These are phyloP conservation scores for Ramalina peruviana DNA, from an alignment of 495 filamentous ascomycete species.

Conservation along the genomic window DNA sequence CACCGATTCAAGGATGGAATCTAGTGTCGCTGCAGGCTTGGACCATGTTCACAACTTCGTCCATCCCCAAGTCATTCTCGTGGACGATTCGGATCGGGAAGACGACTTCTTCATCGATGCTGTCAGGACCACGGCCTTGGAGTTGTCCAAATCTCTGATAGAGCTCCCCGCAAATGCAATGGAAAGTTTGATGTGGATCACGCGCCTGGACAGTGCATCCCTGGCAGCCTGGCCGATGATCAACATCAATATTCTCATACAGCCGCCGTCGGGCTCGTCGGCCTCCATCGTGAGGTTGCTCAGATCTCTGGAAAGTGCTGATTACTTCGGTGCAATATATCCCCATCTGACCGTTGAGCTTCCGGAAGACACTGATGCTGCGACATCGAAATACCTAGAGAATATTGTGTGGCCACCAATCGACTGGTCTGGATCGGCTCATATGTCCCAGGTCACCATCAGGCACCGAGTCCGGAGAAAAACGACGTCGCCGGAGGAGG, in stretches of 20 bases:
- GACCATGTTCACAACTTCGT: slow-evolving; percentile 33
- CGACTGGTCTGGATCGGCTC: slow-evolving; percentile 20
- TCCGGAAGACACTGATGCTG: slow-evolving; percentile 46
- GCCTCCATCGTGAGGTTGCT: slow-evolving; percentile 62
- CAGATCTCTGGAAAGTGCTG: slow-evolving; percentile 54
- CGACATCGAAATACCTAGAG: slow-evolving; percentile 45
- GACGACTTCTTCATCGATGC: slow-evolving; percentile 40
- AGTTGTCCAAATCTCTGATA: slow-evolving; percentile 39
- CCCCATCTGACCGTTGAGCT: slow-evolving; percentile 74
- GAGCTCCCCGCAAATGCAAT: slow-evolving; percentile 46
- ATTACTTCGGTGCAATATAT: slow-evolving; percentile 48
- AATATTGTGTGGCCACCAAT: slow-evolving; percentile 49
- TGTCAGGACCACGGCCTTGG: slow-evolving; percentile 30
- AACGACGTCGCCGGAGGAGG: slow-evolving; percentile 41
- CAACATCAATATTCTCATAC: slow-evolving; percentile 62
- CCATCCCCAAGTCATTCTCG: slow-evolving; percentile 36
- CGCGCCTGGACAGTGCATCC: slow-evolving; percentile 56
- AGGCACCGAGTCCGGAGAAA: slow-evolving; percentile 51
- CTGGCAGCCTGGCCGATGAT: slow-evolving; percentile 62
- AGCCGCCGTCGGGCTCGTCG: slow-evolving; percentile 50
- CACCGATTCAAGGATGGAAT: slow-evolving; percentile 36
- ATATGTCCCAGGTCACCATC: slow-evolving; percentile 42
- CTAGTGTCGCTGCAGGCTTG: slow-evolving; percentile 28
- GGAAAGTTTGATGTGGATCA: slow-evolving; percentile 58
- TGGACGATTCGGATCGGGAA: slow-evolving; percentile 30